Evolutionary conservation across 1,139 yeast species (phyloP).

Genomic region (Geotrichum siamense): DNA sequence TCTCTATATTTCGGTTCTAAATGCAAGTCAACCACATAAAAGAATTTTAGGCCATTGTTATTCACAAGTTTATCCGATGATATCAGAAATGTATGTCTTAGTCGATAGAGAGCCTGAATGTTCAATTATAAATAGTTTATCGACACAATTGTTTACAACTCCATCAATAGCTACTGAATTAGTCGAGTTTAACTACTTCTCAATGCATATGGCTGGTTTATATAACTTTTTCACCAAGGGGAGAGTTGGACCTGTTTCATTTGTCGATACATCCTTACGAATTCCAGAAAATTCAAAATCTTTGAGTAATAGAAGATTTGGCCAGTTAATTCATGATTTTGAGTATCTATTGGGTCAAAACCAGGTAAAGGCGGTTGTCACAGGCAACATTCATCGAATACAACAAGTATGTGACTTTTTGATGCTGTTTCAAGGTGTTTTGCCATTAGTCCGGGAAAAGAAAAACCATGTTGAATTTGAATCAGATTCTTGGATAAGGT

Average conservation of each 20-base stretch:
- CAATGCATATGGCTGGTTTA: constrained; percentile 60
- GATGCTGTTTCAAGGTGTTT: constrained; percentile 70
- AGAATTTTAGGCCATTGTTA: constrained; percentile 65
- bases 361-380: constrained; percentile 41
- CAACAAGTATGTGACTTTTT: constrained; percentile 55
- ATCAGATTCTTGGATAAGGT: constrained; percentile 75
- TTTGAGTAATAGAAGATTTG: constrained; percentile 72
- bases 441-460: constrained; percentile 70
- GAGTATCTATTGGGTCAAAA: constrained; percentile 72
- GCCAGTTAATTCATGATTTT: constrained; percentile 77
- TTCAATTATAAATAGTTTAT: constrained; percentile 63
- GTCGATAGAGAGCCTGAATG: constrained; percentile 79
- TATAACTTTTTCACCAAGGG: constrained; percentile 58
- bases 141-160: constrained; percentile 83
- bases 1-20: constrained; percentile 60
- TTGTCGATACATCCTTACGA: constrained; percentile 35
- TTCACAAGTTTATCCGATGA: constrained; percentile 70
- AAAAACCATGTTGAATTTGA: constrained; percentile 86
- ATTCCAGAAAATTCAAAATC: constrained; percentile 33
- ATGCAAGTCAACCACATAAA: constrained; percentile 57
- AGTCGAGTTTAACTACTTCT: constrained; percentile 60
- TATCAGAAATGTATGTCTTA: constrained; percentile 66
- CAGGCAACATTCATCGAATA: constrained; percentile 32
- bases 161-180: constrained; percentile 71
- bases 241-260: constrained; percentile 44